phyloP scores from a whole-genome alignment of 2,329 filamentous ascomycete genomes.

The Pseudocercospora vitis region DNA sequence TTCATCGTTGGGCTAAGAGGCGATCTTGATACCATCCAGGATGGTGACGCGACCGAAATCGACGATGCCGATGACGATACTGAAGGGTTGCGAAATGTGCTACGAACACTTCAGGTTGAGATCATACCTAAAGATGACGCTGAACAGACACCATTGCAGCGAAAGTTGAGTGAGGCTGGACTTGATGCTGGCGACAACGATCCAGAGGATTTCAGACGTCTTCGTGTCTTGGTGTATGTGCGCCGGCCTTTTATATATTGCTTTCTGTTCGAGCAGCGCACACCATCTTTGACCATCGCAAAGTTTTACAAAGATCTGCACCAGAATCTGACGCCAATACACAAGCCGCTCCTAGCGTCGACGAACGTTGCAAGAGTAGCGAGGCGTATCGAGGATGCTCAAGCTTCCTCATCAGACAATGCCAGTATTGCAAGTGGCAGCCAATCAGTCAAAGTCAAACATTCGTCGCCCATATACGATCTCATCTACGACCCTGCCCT shows the following conservation, averaged over 20 bases:
- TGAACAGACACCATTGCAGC: conserved; percentile 19
- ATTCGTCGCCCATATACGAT: conserved; percentile 53
- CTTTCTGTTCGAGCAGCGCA: conserved; percentile 67
- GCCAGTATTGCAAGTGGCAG: conserved; percentile 36
- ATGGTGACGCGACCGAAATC: conserved; percentile 41
- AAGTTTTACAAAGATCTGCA: conserved; percentile 53
- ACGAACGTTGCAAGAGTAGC: conserved; percentile 46
- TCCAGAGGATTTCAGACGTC: conserved; percentile 31
- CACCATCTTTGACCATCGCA: conserved; percentile 52
- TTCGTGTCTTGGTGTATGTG: conserved; percentile 72
- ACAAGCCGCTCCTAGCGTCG: conserved; percentile 46
- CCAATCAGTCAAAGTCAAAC: conserved; percentile 27
- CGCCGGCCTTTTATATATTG: conserved; percentile 74
- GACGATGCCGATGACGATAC: conserved; percentile 34
- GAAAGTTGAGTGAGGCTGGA: conserved; percentile 24
- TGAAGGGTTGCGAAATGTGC: conserved; percentile 53
- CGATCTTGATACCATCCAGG: conserved; percentile 56
- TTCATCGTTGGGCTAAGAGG: conserved; percentile 71
- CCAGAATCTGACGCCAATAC: conserved; percentile 51
- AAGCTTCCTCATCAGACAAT: conserved; percentile 32
- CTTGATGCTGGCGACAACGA: conserved; percentile 16
- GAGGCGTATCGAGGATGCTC: conserved; percentile 41
- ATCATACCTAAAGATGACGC: conserved; percentile 7
- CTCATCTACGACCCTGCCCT: conserved; percentile 61
- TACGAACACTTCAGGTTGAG: conserved; percentile 69